These are phyloP conservation scores for Endogone sp. DNA, from an alignment of 192 early-diverging fungal species.

Conservation along the genomic window DNA sequence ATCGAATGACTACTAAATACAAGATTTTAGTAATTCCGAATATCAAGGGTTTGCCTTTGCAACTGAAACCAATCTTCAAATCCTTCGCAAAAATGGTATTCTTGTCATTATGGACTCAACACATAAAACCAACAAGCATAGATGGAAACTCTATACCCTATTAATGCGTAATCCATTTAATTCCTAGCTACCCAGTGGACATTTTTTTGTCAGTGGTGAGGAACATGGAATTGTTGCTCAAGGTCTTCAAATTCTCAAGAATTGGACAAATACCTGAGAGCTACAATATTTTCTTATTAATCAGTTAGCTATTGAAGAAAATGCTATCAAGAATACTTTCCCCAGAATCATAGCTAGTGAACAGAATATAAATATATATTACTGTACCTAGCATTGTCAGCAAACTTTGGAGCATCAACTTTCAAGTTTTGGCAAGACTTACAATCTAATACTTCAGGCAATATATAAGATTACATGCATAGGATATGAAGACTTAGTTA, in stretches of 20 bases:
- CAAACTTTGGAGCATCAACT: slow-evolving; percentile 6
- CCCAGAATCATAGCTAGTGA: background rate
- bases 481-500: slow-evolving; percentile 2
- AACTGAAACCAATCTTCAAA: background rate
- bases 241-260: slow-evolving; percentile 13
- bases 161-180: slow-evolving; percentile 11
- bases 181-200: slow-evolving; percentile 17
- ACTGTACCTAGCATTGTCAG: slow-evolving; percentile 18
- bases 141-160: slow-evolving; percentile 17
- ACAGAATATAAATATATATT: slow-evolving; percentile 13
- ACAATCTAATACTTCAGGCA: background rate
- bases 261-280: background rate
- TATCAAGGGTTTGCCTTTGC: background rate
- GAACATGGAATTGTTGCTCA: slow-evolving; percentile 9
- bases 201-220: slow-evolving; percentile 18
- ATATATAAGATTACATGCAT: slow-evolving; percentile 5
- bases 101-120: slow-evolving; percentile 17
- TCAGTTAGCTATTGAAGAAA: slow-evolving; percentile 1
- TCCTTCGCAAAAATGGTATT: background rate
- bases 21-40: background rate
- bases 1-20: background rate
- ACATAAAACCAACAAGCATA: slow-evolving; percentile 17
- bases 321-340: slow-evolving; percentile 15
- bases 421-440: background rate
- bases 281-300: slow-evolving; percentile 18